phyloP scores from a whole-genome alignment of 1,284 basidiomycete species.

The Bondarzewia mesenterica region DNA sequence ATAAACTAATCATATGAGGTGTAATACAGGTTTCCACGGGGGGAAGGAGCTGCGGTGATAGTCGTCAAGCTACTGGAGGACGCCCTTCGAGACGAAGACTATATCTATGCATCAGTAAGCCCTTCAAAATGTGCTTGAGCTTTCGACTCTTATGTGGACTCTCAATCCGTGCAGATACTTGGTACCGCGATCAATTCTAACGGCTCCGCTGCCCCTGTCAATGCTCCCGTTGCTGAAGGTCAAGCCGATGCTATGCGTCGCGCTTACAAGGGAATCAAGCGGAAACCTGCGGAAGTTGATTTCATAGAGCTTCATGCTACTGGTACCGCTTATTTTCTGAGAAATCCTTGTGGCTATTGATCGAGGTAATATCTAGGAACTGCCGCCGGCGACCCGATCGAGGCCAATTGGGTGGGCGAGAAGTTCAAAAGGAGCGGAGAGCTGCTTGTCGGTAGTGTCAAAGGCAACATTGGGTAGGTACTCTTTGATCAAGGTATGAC shows the following conservation, averaged over 20 bases:
- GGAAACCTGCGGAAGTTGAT: constrained; percentile 31
- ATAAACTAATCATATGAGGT: not conserved
- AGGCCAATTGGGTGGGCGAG: constrained; percentile 39
- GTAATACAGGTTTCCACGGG: constrained; percentile 15
- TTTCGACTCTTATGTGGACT: not conserved
- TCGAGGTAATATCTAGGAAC: too few species aligned
- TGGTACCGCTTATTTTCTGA: too few species aligned
- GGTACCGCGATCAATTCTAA: constrained; percentile 31
- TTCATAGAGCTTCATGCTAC: constrained; percentile 43
- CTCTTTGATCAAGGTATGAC: not conserved
- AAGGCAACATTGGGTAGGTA: constrained; percentile 37
- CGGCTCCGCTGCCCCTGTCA: constrained; percentile 27
- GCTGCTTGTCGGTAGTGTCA: constrained; percentile 34
- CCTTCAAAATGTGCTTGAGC: too few species aligned
- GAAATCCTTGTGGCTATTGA: too few species aligned
- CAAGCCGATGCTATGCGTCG: constrained; percentile 27
- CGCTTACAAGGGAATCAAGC: constrained; percentile 22
- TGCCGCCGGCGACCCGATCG: constrained; percentile 39
- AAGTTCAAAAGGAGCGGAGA: constrained; percentile 23
- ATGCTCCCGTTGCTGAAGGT: constrained; percentile 29
- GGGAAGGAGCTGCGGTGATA: constrained; percentile 18
- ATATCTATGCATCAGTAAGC: constrained; percentile 21
- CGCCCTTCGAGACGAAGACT: constrained; percentile 20
- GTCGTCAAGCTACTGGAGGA: constrained; percentile 19
- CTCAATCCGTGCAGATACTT: constrained; percentile 22